Evolutionary conservation across 371 early-diverging fungal species (phyloP).

Genomic region (Lichtheimia ornata): DNA sequence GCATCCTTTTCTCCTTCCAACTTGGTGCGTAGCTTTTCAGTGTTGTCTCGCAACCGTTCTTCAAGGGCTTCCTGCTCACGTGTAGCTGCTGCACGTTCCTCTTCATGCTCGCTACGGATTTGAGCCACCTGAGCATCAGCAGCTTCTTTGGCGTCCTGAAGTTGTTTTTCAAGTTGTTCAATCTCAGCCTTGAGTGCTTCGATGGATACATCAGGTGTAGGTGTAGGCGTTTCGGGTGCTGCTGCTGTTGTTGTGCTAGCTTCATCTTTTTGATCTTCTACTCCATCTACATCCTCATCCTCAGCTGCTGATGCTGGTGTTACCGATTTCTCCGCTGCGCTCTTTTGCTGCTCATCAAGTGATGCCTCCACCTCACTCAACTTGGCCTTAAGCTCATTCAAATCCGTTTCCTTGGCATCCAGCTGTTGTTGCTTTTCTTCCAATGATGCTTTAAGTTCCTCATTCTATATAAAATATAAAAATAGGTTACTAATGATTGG

Average conservation of each 20-base stretch:
- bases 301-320: not conserved
- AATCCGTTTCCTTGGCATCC: slow-evolving; percentile 18
- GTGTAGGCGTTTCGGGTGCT: not conserved
- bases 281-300: slow-evolving; percentile 1
- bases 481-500: no score
- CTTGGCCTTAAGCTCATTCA: slow-evolving; percentile 13
- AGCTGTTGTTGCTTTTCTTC: slow-evolving; percentile 18
- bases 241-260: not conserved
- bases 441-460: slow-evolving; percentile 14
- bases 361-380: slow-evolving; percentile 13
- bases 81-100: slow-evolving; percentile 13
- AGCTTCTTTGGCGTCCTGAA: slow-evolving; percentile 8
- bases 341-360: slow-evolving; percentile 7
- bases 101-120: slow-evolving; percentile 11
- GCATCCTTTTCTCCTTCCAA: slow-evolving; percentile 23
- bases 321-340: not conserved
- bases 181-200: not conserved
- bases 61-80: slow-evolving; percentile 13
- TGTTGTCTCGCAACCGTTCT: slow-evolving; percentile 18
- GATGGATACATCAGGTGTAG: not conserved
- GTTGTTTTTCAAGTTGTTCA: slow-evolving; percentile 4
- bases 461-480: slow-evolving; percentile 13
- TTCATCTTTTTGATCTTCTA: not conserved
- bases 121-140: not conserved
- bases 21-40: slow-evolving; percentile 27